Base-by-base conservation (phyloP, 805 yeast species). In the Wickerhamiella cacticola region DNA sequence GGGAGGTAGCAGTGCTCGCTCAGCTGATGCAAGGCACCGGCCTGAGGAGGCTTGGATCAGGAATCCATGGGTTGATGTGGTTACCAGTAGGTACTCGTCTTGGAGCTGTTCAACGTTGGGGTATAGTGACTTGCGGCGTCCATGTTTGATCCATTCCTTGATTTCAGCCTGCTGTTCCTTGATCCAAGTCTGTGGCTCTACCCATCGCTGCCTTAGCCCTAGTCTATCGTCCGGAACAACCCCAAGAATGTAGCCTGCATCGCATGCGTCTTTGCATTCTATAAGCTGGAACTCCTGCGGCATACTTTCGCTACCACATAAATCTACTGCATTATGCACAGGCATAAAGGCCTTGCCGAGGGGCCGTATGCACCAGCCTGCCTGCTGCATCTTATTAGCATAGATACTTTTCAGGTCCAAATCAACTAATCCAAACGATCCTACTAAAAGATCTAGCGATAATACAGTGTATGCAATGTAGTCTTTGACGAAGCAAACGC, bases 141-240 rank as follows among this genome's bases (percentile, higher is more conserved):
- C 45, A 15, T 39, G 44, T 25, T 22, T 26, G 33, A 39, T 36
- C 49, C 42, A 40, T 10, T 39, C 41, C 28, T 39, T 40, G 44
- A 29, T 26, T 18, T 23, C 13, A 10, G 15, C 16, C n/a, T 31
- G 45, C 41, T 40, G 49, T 7, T 31, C 36, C n/a, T 21, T n/a
- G 19, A 36, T 21, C 40, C 41, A 36, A 8, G 49, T 40, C 16
- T 46, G 42, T 5, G 42, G 41, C 28, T 39, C 24, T 1, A 42
- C 29, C 45, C 45, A 39, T 12, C 36, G 38, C 33, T 5, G 24
- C 16, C 18, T 8, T 12, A 40, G 9, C 15, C 42, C 49, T 4
- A 46, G 34, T 3, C 45, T 16, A 9, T 36, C 43, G 33, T 5
- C 39, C 15, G 7, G 2, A 5, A 25, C 33, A 9, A 24, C 24